Base-by-base conservation (phyloP, 2,329 filamentous ascomycete genomes). In the Hymenotorrendiella dingleyae region DNA sequence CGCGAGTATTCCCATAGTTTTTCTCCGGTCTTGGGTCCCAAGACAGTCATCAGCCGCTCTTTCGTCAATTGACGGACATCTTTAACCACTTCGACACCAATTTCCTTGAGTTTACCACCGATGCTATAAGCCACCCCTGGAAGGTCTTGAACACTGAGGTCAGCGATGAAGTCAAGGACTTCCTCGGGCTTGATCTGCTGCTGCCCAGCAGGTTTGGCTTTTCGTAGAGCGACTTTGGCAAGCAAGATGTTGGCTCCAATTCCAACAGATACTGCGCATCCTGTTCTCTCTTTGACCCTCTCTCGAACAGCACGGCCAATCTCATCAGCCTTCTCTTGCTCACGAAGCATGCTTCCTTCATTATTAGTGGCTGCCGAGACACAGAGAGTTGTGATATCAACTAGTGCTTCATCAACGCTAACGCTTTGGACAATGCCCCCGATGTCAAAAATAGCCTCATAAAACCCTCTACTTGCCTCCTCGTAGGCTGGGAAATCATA, bases 401-500 rank as follows among this genome's bases (percentile, higher is more conserved):
- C 68, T 6, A 98, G 73, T 1, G 89, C 93, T 64, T 98, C 94
- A 53, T 98, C 94, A 34, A 98, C 86, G 58, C 93, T 97, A 40
- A 98, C 91, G 57, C 93, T 97, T 61, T 98, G 93, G 0, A 97
- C 88, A 14, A 87, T 66, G 1, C 89, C 91, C 14, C 84, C 88
- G 7, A 89, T 72, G 5, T 79, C 76, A 24, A 97, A 66, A 9
- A 98, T 86, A 1, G 82, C 80, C 47, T 87, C 81, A 56, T 98
- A 98, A 55, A 98, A 98, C 3, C 79, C 73, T 43, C 78, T 76
- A 58, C 93, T 98, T 1, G 90, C 88, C 46, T 90, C 84, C 68
- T 98, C 93, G 54, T 98, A 98, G 0, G 82, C 91, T 2, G 86
- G 83, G 59, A 97, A 98, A 58, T 98, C 90, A 56, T 98, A 98